Base-by-base conservation (phyloP, 306 rosid species). In the Prinsepia uniflora region DNA sequence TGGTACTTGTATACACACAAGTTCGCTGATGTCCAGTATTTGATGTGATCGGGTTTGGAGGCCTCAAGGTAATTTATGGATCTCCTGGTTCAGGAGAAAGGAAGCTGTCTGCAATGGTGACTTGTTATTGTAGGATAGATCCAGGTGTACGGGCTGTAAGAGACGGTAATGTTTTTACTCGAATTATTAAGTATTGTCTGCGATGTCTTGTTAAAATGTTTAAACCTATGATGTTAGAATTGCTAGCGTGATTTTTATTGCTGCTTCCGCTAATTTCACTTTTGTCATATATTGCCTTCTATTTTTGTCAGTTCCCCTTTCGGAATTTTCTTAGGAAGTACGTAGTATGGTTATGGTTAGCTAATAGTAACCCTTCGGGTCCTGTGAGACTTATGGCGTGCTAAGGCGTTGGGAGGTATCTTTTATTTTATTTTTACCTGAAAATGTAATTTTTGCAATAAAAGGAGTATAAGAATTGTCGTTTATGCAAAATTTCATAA, bases 1-100 rank as follows among this genome's bases (percentile, higher is more conserved):
- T 69, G 71, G 60, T 76, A 75, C 72, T 78, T 68, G 49, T 68
- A 64, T 79, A 83, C 86, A 64, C 79, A 83, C 86, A 79, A 80
- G 86, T 79, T 77, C 52, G 84, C 72, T 70, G 76, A 42, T 50
- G 71, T 57, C 64, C 64, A 45, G 75, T 73, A 67, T 67, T 71
- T 68, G 66, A 63, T 54, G 63, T 75, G 61, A 79, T 67, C 24
- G 60, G 55, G 63, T 20, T 66, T 71, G 67, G 70, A 72, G 74
- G 69, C 75, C 12, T 42, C 50, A 72, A 69, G 45, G 78, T 48
- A 40, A 66, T 57, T 48, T 24, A 50, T 54, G 8, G 65, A 58
- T 39, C 22, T 39, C 22, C 6, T 71, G 58, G 52, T 75, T n/a
- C 72, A n/a, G 72, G 57, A 30, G 65, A 50, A 44, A 44, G 65